Evolutionary conservation across 1,284 basidiomycete genomes (phyloP), one percentile per base, ranked within the genome.

Genomic region (Mycena citricolor): DNA sequence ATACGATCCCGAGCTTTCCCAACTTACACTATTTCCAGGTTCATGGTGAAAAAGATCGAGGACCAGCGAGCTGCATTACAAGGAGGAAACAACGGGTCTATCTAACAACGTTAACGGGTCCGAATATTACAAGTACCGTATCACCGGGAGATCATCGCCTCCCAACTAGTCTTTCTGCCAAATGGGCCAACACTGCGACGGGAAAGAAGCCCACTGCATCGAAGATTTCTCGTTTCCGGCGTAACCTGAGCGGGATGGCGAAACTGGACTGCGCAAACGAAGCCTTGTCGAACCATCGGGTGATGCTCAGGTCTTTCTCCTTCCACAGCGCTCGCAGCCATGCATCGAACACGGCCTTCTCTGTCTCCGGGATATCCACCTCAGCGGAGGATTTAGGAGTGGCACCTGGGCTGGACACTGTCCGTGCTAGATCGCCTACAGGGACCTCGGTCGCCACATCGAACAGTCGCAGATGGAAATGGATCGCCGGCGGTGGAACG

Each of bases 261-360:
- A 81, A 61, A 25, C 58, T 45, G 19, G 19, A 13, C 28, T 43
- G 17, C 17, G 31, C 17, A 23, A 52, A 52, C 5, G 47, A 49
- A 8, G 25, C 19, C 8, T 8, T n/a, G 5, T 52, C 41, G 29
- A 49, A 52, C 47, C 47, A 52, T 31, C 26, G 34, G 7, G 47
- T 49, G 63, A 97, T 82, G 38, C 81, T 69, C 29, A 65, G 65
- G 61, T 97, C 94, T 68, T 99, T 98, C 53, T 85, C 79, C 22
- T 70, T 64, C 94, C 95, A 99, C 38, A 90, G 61, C 23, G 73
- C 67, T 38, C 85, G 69, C 39, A 98, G 66, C 95, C 95, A 99
- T 8, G 68, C 49, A 51, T 95, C 91, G 57, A 99, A 98, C 14
- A 54, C 65, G 4, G 68, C 71, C 54, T 80, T 82, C 57, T 97